Conservation (phyloP, 805 yeast genomes). For the Metschnikowia matae region DNA sequence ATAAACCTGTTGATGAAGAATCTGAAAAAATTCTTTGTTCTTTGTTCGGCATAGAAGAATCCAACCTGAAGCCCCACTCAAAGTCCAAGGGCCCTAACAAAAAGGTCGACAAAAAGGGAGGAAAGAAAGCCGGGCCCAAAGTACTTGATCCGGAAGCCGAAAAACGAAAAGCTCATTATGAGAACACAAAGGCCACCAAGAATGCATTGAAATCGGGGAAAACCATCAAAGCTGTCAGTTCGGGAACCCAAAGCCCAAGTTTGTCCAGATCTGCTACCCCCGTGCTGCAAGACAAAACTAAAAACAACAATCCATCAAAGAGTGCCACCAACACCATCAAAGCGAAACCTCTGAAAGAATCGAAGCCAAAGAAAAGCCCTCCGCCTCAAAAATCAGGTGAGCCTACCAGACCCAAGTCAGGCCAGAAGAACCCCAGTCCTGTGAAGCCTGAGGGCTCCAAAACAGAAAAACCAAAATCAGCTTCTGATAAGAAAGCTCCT, state of each 20-base stretch:
- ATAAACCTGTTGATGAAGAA: constrained; percentile 39
- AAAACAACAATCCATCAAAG: neutral
- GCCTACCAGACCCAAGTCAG: neutral
- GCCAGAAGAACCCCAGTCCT: neutral
- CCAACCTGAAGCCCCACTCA: constrained; percentile 20
- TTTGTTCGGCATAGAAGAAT: constrained; percentile 47
- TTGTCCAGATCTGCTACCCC: constrained; percentile 14
- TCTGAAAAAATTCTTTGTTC: constrained; percentile 45
- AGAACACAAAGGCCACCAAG: constrained; percentile 28
- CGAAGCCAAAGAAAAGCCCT: neutral
- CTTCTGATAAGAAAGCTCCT: neutral
- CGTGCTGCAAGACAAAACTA: neutral
- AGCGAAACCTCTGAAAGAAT: neutral
- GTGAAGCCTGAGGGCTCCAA: neutral
- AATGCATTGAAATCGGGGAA: constrained; percentile 34
- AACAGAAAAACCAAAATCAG: neutral
- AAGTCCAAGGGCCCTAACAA: constrained; percentile 31
- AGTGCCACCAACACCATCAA: neutral
- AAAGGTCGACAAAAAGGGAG: constrained; percentile 26
- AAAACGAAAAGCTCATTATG: constrained; percentile 37
- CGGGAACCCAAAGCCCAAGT: constrained; percentile 15
- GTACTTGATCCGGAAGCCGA: constrained; percentile 29
- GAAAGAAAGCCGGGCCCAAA: constrained; percentile 18
- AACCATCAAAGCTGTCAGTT: constrained; percentile 38
- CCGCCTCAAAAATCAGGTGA: neutral